Evolutionary conservation across 169 alveolate species (phyloP).

Genomic region (Fabrea salina): DNA sequence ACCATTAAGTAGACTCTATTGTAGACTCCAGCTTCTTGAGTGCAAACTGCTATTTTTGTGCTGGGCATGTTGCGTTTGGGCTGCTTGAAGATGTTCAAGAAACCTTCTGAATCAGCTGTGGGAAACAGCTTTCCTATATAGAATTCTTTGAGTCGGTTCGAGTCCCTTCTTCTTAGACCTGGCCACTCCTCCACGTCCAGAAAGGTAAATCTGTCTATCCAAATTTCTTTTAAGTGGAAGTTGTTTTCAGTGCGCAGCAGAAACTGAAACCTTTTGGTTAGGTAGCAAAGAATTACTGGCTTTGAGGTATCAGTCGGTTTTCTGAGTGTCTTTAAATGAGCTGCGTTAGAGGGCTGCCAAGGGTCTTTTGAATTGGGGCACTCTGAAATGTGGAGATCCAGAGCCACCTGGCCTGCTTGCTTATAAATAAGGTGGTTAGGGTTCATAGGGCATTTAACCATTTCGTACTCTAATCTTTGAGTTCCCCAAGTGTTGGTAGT

Average conservation of each 20-base stretch:
- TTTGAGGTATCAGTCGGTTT: background rate
- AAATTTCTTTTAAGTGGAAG: background rate
- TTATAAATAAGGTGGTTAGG: background rate
- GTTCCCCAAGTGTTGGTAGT: too few species aligned
- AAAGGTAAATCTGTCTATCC: background rate
- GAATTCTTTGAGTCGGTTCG: background rate
- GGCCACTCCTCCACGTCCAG: background rate
- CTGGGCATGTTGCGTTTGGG: background rate
- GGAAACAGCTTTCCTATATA: background rate
- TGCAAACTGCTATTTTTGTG: background rate
- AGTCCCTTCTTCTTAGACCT: background rate
- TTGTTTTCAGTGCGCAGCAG: background rate
- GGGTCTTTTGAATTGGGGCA: background rate
- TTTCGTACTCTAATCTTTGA: too few species aligned
- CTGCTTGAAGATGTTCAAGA: background rate
- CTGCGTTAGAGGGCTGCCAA: background rate
- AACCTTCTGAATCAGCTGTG: background rate
- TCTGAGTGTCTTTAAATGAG: background rate
- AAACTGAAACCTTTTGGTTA: background rate
- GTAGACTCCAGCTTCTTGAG: background rate
- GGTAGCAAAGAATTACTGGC: background rate
- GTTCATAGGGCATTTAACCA: background rate
- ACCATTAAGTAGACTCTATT: background rate
- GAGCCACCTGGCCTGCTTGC: background rate
- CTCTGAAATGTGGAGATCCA: background rate